Percentiles rank a stretch among this genome's conserved stretches.
phyloP scores from a whole-genome alignment of 1,284 basidiomycete genomes.

The Ustilago trichophora region DNA sequence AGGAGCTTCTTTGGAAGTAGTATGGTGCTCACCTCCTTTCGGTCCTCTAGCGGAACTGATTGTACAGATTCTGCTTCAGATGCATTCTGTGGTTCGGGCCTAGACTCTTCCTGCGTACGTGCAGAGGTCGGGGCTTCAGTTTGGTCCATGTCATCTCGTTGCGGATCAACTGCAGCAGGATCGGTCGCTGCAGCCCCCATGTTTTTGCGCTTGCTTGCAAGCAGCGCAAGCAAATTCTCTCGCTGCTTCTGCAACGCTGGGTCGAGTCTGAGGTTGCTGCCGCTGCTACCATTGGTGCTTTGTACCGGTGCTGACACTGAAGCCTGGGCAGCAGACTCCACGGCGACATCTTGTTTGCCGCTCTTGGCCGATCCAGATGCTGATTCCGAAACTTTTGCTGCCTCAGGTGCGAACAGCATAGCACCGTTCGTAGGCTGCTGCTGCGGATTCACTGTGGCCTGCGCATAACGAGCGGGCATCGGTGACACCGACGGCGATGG shows the following conservation, averaged over 20 bases:
- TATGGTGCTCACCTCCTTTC: conserved; percentile 17
- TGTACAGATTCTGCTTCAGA: not conserved
- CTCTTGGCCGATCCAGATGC: not conserved
- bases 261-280: conserved; percentile 9
- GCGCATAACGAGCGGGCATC: conserved; percentile 7
- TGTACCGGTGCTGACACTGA: not conserved
- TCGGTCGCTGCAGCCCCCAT: not conserved
- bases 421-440: not conserved
- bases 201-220: conserved; percentile 27
- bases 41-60: too few relatives aligned
- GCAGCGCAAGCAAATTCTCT: conserved; percentile 23
- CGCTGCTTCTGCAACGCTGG: conserved; percentile 33
- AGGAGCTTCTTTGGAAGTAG: conserved; percentile 4
- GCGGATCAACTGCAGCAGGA: not conserved
- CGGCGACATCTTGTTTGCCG: not conserved
- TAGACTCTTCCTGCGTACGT: not conserved
- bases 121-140: not conserved
- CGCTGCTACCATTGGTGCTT: not conserved
- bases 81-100: too few relatives aligned
- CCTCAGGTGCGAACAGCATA: not conserved
- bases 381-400: not conserved
- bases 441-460: not conserved
- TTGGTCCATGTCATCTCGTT: not conserved
- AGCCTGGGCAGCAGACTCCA: not conserved
- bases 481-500: conserved; percentile 11